phyloP scores from a whole-genome alignment of 345 rosid genomes.

The Rhizophora apiculata region DNA sequence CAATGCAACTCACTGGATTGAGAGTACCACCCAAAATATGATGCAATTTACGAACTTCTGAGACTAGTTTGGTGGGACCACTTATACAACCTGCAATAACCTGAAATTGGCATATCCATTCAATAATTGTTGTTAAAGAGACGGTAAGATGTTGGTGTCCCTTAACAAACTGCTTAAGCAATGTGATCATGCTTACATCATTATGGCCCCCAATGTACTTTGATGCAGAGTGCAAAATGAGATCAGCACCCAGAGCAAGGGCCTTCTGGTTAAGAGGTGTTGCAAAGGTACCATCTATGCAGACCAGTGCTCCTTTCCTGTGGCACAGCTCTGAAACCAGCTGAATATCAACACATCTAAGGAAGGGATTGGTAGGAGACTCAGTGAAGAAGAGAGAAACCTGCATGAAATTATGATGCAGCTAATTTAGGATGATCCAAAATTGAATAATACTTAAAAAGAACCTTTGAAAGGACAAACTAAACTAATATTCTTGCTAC shows the following conservation, averaged over 20 bases:
- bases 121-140: background rate
- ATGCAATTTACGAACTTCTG: conserved; percentile 83
- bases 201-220: conserved; percentile 95
- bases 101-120: conserved; percentile 37
- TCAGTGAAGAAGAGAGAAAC: conserved; percentile 91
- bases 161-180: conserved; percentile 4
- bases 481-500: conserved; percentile 22
- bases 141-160: background rate
- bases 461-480: background rate
- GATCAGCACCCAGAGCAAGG: conserved; percentile 94
- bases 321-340: conserved; percentile 84
- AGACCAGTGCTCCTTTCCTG: conserved; percentile 81
- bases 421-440: conserved; percentile 10
- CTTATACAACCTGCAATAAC: conserved; percentile 95
- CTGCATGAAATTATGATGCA: conserved; percentile 39
- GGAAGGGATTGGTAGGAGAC: conserved; percentile 95
- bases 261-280: conserved; percentile 97
- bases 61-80: conserved; percentile 65
- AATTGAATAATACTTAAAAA: background rate
- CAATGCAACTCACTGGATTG: conserved; percentile 64
- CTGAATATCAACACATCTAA: conserved; percentile 91
- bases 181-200: conserved; percentile 55
- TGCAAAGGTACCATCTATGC: conserved; percentile 99
- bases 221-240: conserved; percentile 85
- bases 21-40: conserved; percentile 90